Evolutionary conservation across 2,329 filamentous ascomycete species (phyloP).

Genomic region (Aspergillus fructus): DNA sequence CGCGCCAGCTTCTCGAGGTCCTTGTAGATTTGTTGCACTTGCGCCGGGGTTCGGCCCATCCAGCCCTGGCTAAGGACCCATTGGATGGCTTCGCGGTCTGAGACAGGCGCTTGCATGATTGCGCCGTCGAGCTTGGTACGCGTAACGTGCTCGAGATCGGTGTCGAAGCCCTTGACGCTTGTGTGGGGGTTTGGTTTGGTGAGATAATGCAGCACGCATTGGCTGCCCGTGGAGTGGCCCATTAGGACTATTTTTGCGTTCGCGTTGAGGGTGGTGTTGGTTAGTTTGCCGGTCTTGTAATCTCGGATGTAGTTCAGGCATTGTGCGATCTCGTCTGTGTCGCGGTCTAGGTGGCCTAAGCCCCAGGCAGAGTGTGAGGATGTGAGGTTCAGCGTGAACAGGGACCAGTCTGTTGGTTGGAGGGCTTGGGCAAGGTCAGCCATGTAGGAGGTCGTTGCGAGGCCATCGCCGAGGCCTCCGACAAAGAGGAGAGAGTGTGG

Average conservation of each 20-base stretch:
- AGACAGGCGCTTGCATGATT: slow-evolving; percentile 77
- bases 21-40: slow-evolving; percentile 29
- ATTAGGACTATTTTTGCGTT: slow-evolving; percentile 60
- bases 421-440: slow-evolving; percentile 50
- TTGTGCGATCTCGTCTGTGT: slow-evolving; percentile 54
- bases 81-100: slow-evolving; percentile 67
- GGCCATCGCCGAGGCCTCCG: slow-evolving; percentile 59
- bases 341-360: slow-evolving; percentile 50
- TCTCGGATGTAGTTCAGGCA: slow-evolving; percentile 53
- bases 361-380: slow-evolving; percentile 59
- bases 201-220: slow-evolving; percentile 67
- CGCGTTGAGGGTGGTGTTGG: not conserved
- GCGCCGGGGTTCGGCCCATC: slow-evolving; percentile 22
- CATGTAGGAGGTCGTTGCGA: slow-evolving; percentile 56
- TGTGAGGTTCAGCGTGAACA: slow-evolving; percentile 53
- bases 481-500: slow-evolving; percentile 57
- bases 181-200: slow-evolving; percentile 43
- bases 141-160: slow-evolving; percentile 32
- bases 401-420: slow-evolving; percentile 50
- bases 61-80: slow-evolving; percentile 30
- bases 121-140: slow-evolving; percentile 65
- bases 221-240: slow-evolving; percentile 68
- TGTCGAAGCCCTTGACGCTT: slow-evolving; percentile 29
- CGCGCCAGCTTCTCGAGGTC: slow-evolving; percentile 34
- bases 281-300: slow-evolving; percentile 30